Evolutionary conservation across 352 stramenopile species (phyloP).

Genomic region (Peronospora tabacina): DNA sequence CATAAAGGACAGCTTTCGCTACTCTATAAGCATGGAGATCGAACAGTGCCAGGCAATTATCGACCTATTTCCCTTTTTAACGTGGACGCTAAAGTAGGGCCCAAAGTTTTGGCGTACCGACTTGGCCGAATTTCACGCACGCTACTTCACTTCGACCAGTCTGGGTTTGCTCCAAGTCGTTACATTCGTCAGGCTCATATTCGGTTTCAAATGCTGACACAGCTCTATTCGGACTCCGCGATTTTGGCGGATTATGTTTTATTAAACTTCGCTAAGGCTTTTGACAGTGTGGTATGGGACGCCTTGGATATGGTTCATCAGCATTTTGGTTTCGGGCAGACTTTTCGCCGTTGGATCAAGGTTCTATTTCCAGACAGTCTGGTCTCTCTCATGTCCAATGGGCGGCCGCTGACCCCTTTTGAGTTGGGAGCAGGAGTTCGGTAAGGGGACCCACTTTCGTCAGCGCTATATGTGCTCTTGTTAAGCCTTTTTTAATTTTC

Average conservation of each 20-base stretch:
- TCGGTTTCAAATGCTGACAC: neutral
- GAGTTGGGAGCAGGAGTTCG: neutral
- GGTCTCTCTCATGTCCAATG: neutral
- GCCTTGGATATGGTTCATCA: neutral
- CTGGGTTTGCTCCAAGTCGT: neutral
- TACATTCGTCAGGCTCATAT: neutral
- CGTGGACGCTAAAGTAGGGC: neutral
- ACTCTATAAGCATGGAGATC: neutral
- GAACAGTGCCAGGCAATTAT: neutral
- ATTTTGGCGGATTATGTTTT: neutral
- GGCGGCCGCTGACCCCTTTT: neutral
- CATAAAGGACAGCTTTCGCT: neutral
- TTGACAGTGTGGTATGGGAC: neutral
- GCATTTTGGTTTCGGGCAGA: neutral
- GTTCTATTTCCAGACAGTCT: neutral
- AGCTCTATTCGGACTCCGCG: neutral
- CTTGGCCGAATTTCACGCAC: neutral
- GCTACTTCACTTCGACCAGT: neutral
- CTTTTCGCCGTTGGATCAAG: neutral
- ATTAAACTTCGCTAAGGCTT: neutral
- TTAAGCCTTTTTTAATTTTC: slow-evolving; percentile 3
- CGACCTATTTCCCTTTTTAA: neutral
- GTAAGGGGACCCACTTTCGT: neutral
- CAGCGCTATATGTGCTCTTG: neutral
- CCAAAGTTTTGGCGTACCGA: neutral